Evolutionary conservation across 1,284 basidiomycete species (phyloP).

Genomic region (Pseudozyma thailandica): DNA sequence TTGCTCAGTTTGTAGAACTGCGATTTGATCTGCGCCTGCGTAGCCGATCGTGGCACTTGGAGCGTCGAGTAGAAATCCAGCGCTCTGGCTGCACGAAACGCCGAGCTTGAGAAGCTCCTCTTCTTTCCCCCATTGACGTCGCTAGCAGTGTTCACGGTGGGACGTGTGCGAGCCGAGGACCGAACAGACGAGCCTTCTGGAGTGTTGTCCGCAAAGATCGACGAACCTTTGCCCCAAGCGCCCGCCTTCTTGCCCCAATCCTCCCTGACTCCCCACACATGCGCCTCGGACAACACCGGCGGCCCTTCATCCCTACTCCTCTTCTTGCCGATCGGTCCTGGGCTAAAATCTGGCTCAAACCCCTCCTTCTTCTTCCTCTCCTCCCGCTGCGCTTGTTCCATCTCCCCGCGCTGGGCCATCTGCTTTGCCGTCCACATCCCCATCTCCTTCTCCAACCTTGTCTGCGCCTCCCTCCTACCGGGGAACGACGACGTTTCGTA

Average conservation of each 20-base stretch:
- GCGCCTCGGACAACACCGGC: conserved; percentile 48
- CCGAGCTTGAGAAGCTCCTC: conserved; percentile 13
- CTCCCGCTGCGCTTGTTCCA: not conserved
- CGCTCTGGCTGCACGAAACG: not conserved
- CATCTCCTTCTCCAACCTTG: conserved; percentile 24
- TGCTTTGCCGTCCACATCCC: conserved; percentile 5
- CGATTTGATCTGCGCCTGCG: conserved; percentile 64
- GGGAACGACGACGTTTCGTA: conserved; percentile 47
- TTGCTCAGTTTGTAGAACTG: conserved; percentile 68
- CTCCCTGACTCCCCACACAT: conserved; percentile 70
- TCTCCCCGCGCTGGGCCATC: not conserved
- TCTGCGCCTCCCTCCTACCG: conserved; percentile 18
- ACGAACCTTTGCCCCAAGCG: conserved; percentile 70
- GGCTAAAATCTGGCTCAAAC: conserved; percentile 22
- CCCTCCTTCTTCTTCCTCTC: not conserved
- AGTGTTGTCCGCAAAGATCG: conserved; percentile 69
- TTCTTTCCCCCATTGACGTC: not conserved
- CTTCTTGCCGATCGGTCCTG: conserved; percentile 36
- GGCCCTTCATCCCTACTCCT: conserved; percentile 36
- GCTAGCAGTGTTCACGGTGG: not conserved
- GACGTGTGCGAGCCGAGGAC: not conserved
- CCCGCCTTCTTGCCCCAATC: conserved; percentile 72
- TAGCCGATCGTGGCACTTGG: conserved; percentile 40
- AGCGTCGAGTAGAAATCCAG: conserved; percentile 52
- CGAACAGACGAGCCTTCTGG: not conserved